Evolutionary conservation across 2,329 filamentous ascomycete species (phyloP).

Genomic region (Phaeosphaeriaceae sp.): DNA sequence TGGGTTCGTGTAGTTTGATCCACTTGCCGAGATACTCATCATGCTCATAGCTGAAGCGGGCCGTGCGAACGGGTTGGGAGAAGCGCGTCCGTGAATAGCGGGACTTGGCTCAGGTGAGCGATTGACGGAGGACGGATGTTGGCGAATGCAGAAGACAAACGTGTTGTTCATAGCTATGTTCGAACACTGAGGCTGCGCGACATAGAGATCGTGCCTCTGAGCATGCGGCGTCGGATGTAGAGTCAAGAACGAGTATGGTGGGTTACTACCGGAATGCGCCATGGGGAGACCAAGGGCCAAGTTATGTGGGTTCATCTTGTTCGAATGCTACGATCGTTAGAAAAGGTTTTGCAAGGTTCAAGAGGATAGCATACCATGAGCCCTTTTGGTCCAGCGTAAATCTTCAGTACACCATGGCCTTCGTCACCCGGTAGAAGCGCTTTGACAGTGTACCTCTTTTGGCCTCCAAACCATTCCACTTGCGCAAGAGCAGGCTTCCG

Average conservation of each 20-base stretch:
- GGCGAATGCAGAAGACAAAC: conserved; percentile 94
- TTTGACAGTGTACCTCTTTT: conserved; percentile 93
- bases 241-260: conserved; percentile 89
- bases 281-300: conserved; percentile 90
- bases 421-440: conserved; percentile 91
- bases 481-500: conserved; percentile 89
- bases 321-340: conserved; percentile 69
- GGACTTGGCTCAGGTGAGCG: conserved; percentile 43
- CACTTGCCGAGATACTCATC: conserved; percentile 61
- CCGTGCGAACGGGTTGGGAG: conserved; percentile 60
- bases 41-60: conserved; percentile 67
- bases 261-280: conserved; percentile 89
- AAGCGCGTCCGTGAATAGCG: conserved; percentile 53
- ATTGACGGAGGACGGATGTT: conserved; percentile 75
- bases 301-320: conserved; percentile 93
- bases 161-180: conserved; percentile 93
- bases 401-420: conserved; percentile 83
- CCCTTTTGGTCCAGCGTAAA: conserved; percentile 93
- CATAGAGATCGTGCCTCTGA: conserved; percentile 96
- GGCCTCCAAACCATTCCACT: conserved; percentile 85
- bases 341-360: not conserved
- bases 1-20: conserved; percentile 60
- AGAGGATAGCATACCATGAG: conserved; percentile 68
- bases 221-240: conserved; percentile 96
- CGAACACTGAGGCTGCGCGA: conserved; percentile 92